These are phyloP conservation scores for Kurtzmaniella quercitrusa DNA, from an alignment of 1,139 yeast genomes.

Conservation along the genomic window DNA sequence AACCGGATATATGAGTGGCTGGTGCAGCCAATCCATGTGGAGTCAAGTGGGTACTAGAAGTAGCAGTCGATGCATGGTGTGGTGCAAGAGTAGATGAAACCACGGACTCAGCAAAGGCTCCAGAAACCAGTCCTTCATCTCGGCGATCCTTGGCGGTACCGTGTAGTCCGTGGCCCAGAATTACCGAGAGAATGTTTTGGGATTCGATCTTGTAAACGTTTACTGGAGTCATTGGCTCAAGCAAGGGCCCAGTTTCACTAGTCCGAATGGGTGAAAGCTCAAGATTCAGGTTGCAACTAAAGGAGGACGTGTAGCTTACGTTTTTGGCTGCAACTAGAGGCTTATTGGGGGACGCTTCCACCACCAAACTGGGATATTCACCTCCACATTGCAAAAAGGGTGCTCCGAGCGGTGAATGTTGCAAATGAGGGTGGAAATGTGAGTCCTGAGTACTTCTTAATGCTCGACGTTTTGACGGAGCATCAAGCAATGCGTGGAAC, in stretches of 20 bases:
- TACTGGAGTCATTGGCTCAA: conserved; percentile 55
- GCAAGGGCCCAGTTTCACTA: conserved; percentile 57
- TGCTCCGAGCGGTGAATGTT: conserved; percentile 21
- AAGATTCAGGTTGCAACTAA: conserved; percentile 60
- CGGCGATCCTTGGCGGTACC: background rate
- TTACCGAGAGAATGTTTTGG: background rate
- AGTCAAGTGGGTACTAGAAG: background rate
- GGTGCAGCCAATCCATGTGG: background rate
- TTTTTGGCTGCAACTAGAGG: conserved; percentile 42
- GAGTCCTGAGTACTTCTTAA: background rate
- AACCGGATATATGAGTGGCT: background rate
- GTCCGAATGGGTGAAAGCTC: conserved; percentile 58
- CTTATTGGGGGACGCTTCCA: conserved; percentile 35
- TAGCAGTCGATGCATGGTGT: background rate
- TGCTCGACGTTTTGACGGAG: background rate
- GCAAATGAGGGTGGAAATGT: conserved; percentile 1
- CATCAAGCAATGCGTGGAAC: conserved; percentile 3
- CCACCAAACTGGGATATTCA: conserved; percentile 24
- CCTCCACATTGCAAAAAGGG: conserved; percentile 20
- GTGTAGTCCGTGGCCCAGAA: background rate
- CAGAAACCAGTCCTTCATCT: background rate
- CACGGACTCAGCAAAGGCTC: background rate
- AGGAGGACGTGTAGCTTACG: conserved; percentile 52
- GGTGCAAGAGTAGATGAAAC: background rate
- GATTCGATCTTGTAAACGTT: conserved; percentile 12